Evolutionary conservation across 139 green algal genomes (phyloP).

Genomic region (Chlorella ohadii): DNA sequence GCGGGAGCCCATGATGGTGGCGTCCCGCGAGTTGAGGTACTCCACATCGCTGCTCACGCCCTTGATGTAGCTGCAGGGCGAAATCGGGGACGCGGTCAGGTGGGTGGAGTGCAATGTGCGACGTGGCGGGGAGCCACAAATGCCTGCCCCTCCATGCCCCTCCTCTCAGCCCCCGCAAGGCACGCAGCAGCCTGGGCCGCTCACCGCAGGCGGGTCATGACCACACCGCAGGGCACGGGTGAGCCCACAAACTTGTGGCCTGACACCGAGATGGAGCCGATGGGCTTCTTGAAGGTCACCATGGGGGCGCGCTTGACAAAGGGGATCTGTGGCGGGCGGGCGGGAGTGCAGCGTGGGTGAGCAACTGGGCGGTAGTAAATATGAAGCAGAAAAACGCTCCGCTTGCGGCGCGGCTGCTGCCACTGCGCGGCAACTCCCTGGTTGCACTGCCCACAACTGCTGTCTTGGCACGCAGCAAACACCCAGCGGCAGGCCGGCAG

Average conservation of each 20-base stretch:
- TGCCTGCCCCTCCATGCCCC: too few species aligned
- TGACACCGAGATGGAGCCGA: constrained; percentile 90
- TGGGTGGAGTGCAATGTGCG: too few species aligned
- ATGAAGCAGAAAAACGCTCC: neutral
- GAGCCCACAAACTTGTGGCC: constrained; percentile 98
- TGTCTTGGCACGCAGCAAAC: too few species aligned
- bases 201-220: constrained; percentile 80
- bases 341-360: neutral
- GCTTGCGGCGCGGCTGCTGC: too few species aligned
- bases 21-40: constrained; percentile 95
- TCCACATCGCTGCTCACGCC: constrained; percentile 77
- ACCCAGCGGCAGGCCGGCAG: neutral
- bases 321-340: constrained; percentile 66
- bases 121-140: too few species aligned
- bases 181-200: neutral
- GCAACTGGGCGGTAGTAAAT: neutral
- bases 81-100: neutral
- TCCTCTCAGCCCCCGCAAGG: too few species aligned
- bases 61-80: constrained; percentile 18
- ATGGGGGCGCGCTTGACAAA: constrained; percentile 91
- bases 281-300: constrained; percentile 98
- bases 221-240: constrained; percentile 91
- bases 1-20: constrained; percentile 97
- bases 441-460: too few species aligned
- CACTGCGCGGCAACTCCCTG: too few species aligned